phyloP scores from a whole-genome alignment of 176 grass and related monocot genomes.

The Dactylis glomerata region DNA sequence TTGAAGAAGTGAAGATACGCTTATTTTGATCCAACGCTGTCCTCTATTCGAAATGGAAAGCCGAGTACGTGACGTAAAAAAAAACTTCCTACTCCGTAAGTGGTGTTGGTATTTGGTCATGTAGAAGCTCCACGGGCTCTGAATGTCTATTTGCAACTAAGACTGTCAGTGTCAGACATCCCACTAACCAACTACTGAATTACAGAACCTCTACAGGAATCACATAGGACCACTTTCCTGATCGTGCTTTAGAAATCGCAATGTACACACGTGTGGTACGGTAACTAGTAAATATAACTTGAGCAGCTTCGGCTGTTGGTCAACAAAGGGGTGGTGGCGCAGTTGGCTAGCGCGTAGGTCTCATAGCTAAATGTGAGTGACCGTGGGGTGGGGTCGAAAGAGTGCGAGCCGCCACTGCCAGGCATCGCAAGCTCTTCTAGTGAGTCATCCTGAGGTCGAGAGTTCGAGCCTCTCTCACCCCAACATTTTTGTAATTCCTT shows the following conservation, averaged over 20 bases:
- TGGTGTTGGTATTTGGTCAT: neutral
- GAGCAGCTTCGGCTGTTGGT: fast-evolving
- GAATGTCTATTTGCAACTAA: no score
- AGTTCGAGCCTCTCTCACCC: conserved; percentile 99
- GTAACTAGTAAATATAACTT: neutral
- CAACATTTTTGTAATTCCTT: neutral
- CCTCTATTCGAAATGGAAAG: no score
- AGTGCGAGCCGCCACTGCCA: neutral
- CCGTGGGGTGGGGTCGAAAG: neutral
- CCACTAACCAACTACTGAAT: neutral
- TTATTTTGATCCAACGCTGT: no score
- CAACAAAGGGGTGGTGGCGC: conserved; percentile 39
- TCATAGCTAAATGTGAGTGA: conserved; percentile 44
- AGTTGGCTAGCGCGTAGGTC: conserved; percentile 89
- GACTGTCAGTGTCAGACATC: neutral
- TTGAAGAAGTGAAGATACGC: no score
- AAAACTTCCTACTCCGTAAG: no score
- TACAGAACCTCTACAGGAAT: no score
- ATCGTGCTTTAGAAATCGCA: no score
- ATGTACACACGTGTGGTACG: neutral
- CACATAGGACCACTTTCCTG: no score
- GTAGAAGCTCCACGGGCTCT: neutral
- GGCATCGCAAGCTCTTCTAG: neutral
- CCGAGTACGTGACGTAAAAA: no score
- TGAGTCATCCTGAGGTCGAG: conserved; percentile 93